phyloP scores from a whole-genome alignment of 352 stramenopile species.

The Pythium vanterpoolii region DNA sequence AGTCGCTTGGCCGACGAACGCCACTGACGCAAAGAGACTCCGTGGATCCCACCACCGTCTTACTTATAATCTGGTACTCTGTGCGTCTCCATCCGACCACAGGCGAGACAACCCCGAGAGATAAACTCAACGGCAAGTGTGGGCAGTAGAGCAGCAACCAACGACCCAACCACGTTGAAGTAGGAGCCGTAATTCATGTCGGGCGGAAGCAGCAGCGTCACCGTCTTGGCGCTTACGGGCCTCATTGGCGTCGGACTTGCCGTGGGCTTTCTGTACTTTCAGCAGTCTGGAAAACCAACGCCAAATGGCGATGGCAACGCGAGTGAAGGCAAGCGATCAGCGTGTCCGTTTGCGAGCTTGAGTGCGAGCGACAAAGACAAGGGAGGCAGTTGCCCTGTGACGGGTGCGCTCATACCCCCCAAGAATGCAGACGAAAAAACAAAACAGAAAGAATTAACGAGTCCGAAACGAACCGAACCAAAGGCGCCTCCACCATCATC shows the following conservation, averaged over 20 bases:
- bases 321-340: constrained; percentile 14
- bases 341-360: constrained; percentile 28
- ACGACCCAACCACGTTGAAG: constrained; percentile 15
- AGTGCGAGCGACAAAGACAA: constrained; percentile 34
- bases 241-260: constrained; percentile 57
- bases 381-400: constrained; percentile 39
- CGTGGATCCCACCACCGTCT: neutral
- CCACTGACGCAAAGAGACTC: constrained; percentile 1
- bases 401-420: constrained; percentile 28
- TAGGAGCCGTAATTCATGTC: constrained; percentile 25
- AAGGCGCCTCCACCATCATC: neutral
- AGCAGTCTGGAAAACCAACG: constrained; percentile 12
- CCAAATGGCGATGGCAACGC: constrained; percentile 23
- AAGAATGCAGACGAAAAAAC: constrained; percentile 13
- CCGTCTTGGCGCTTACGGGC: constrained; percentile 57
- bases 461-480: constrained; percentile 1
- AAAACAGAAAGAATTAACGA: neutral
- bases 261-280: constrained; percentile 59
- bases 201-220: constrained; percentile 28
- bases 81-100: too few relatives aligned
- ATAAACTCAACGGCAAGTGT: too few relatives aligned
- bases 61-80: too few relatives aligned
- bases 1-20: neutral
- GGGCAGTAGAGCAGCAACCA: neutral
- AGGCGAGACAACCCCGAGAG: too few relatives aligned